A percentile compares a stretch with the other conserved stretches of the same genome.
These are phyloP conservation scores for Pseudozyma thailandica DNA, from an alignment of 1,284 basidiomycete genomes.

Conservation along the genomic window DNA sequence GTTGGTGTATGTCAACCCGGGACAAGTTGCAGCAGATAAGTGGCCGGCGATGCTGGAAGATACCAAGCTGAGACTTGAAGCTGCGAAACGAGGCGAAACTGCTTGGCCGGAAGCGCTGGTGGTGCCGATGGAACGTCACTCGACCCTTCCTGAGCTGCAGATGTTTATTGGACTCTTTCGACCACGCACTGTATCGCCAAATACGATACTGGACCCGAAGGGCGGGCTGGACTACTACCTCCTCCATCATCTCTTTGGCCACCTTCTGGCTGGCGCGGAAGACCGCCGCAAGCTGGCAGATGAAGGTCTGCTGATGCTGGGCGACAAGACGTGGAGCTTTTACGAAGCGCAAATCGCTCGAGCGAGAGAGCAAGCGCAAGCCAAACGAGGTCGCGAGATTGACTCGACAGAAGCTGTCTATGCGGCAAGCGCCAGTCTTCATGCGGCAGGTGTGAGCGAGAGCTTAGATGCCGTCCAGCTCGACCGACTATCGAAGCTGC, in stretches of 20 bases:
- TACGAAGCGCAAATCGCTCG: conserved; percentile 35
- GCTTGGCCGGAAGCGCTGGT: conserved; percentile 41
- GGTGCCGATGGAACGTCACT: conserved; percentile 81
- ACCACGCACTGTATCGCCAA: conserved; percentile 43
- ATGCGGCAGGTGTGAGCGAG: conserved; percentile 9
- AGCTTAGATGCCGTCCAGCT: conserved; percentile 26
- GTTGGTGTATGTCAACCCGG: conserved; percentile 51
- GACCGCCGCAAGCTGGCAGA: conserved; percentile 26
- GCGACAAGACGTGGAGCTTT: conserved; percentile 40
- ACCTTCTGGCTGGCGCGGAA: conserved; percentile 22
- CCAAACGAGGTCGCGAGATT: not conserved
- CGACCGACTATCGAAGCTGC: conserved; percentile 20
- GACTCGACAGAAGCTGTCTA: conserved; percentile 35
- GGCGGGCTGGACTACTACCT: conserved; percentile 49
- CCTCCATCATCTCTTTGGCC: conserved; percentile 45
- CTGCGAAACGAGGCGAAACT: conserved; percentile 27
- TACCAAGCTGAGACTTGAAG: conserved; percentile 70
- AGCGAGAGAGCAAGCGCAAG: conserved; percentile 26
- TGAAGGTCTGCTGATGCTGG: conserved; percentile 35
- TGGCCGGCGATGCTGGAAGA: conserved; percentile 76
- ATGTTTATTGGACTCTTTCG: conserved; percentile 80
- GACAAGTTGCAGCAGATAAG: conserved; percentile 67
- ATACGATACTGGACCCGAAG: conserved; percentile 41
- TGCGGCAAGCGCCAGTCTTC: conserved; percentile 9
- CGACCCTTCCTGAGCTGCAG: conserved; percentile 83